Base-by-base conservation (phyloP, 306 rosid species). In the Prunus davidiana region DNA sequence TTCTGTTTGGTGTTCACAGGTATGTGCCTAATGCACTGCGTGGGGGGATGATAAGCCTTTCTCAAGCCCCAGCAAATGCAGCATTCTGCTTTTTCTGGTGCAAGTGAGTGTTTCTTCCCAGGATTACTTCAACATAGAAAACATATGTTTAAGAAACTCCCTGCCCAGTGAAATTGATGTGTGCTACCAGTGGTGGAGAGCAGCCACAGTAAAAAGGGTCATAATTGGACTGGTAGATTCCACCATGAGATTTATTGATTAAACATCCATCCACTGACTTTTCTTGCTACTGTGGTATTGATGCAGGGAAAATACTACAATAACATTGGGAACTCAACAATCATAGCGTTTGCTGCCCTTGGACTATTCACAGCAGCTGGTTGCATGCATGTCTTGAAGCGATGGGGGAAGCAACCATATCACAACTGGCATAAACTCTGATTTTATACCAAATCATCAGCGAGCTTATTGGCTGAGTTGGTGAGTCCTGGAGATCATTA, bases 21-120 rank as follows among this genome's bases (percentile, higher is more conserved):
- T 89, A 91, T 84, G 97, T 95, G 67, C 97, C 99, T 55, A 89
- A 88, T 84, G 92, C 93, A 79, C 75, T 95, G 80, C 97, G 99
- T 81, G 97, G 97, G 84, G 99, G 99, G 86, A 92, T 95, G 96
- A 91, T 87, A 72, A 86, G 96, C 82, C 77, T 95, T 76, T 95
- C 97, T 76, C 87, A 87, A 60, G 92, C 87, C 76, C 96, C 96
- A 69, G 92, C 97, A 76, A 89, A 89, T 86, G 92, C 91, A 57
- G 92, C 91, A 52, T 89, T 75, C 85, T 95, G 79, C 82, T 95
- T 74, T 84, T 89, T 76, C 82, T 95, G 84, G 68, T 89, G 87
- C 93, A 88, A 64, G 99, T 95, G 52, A 57, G 97, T 84, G 24
- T 78, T 63, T 75, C 46, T 55, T 50, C 76, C 56, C 69, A 24